A percentile compares a stretch with the other conserved stretches of the same genome.
phyloP scores from a whole-genome alignment of 1,139 yeast genomes.

The Taiozyma sp. region DNA sequence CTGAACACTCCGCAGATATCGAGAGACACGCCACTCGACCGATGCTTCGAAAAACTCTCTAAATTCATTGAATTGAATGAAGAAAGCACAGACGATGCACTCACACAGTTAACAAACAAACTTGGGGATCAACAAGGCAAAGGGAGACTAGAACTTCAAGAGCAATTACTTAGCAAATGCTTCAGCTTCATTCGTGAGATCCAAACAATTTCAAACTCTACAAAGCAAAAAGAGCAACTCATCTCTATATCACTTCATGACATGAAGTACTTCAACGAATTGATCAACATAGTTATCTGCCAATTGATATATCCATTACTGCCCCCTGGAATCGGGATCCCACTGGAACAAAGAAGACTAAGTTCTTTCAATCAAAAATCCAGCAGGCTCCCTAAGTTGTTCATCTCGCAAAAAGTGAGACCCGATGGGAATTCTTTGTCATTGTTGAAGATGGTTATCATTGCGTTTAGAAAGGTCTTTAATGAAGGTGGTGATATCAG shows the following conservation, averaged over 20 bases:
- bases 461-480: constrained; percentile 12
- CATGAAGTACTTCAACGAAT: constrained; percentile 63
- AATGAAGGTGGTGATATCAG: constrained; percentile 41
- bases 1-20: constrained; percentile 27
- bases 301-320: constrained; percentile 70
- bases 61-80: constrained; percentile 25
- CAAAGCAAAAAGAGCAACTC: constrained; percentile 23
- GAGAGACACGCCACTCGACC: constrained; percentile 34
- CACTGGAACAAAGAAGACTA: constrained; percentile 54
- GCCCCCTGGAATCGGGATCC: constrained; percentile 56
- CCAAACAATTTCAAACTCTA: constrained; percentile 11
- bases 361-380: constrained; percentile 37
- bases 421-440: constrained; percentile 10
- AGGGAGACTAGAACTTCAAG: constrained; percentile 4
- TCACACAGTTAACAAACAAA: constrained; percentile 17
- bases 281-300: constrained; percentile 59
- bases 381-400: constrained; percentile 21
- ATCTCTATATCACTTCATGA: constrained; percentile 81
- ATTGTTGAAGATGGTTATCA: not conserved
- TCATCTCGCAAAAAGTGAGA: constrained; percentile 6
- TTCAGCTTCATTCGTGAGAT: constrained; percentile 11
- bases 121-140: constrained; percentile 5
- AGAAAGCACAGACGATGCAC: constrained; percentile 15
- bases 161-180: not conserved
- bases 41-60: constrained; percentile 24